Conservation (phyloP, 2,329 filamentous ascomycete species). For the Cladosporium sp. region DNA sequence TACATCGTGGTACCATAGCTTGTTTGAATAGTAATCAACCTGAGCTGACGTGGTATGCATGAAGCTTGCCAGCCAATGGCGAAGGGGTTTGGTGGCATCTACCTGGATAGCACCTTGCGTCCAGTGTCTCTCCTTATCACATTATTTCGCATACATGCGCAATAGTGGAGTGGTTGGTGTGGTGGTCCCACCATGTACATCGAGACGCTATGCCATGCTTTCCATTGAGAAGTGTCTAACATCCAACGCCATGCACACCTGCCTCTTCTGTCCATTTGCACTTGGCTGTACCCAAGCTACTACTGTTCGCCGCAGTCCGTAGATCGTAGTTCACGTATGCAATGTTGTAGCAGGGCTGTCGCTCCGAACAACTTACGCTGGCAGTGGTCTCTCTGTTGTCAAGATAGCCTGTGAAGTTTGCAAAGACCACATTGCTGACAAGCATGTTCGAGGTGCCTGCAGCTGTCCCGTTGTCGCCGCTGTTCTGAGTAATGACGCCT, state of each 20-base stretch:
- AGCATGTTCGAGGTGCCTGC: conserved; percentile 54
- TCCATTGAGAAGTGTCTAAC: neutral
- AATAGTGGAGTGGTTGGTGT: neutral
- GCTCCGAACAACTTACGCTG: conserved; percentile 50
- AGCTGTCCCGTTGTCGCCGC: conserved; percentile 52
- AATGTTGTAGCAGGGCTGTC: conserved; percentile 56
- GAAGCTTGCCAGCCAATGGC: neutral
- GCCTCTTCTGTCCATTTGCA: conserved; percentile 43
- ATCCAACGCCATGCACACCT: conserved; percentile 41
- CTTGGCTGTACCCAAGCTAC: conserved; percentile 37
- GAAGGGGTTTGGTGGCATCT: neutral
- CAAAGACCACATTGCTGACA: conserved; percentile 52
- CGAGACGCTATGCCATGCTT: neutral
- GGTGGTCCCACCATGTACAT: neutral
- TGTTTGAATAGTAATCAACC: neutral
- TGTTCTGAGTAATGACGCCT: conserved; percentile 51
- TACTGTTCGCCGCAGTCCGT: conserved; percentile 37
- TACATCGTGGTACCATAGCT: neutral
- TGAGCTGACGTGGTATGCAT: neutral
- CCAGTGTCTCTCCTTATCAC: too few relatives aligned
- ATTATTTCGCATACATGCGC: too few relatives aligned
- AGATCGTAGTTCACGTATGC: conserved; percentile 47
- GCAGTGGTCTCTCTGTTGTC: conserved; percentile 37
- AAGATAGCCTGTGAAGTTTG: conserved; percentile 55
- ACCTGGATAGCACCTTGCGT: neutral